phyloP scores from a whole-genome alignment of 2,329 filamentous ascomycete genomes.

The Hortaea sp. region DNA sequence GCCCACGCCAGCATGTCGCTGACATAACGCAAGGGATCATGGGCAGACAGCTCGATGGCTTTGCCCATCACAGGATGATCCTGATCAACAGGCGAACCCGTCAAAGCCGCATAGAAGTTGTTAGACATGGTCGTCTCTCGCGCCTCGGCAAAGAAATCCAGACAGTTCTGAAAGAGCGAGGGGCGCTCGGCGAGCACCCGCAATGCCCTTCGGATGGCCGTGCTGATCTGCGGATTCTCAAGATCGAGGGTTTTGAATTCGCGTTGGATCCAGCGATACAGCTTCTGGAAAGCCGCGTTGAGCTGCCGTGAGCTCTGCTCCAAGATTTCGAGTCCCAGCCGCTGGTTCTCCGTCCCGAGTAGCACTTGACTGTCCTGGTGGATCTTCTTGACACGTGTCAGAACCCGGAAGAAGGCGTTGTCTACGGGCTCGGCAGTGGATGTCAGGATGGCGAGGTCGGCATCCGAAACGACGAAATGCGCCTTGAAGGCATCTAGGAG shows the following conservation, averaged over 20 bases:
- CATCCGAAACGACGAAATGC: conserved; percentile 77
- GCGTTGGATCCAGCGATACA: conserved; percentile 89
- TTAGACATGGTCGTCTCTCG: conserved; percentile 79
- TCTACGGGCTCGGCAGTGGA: conserved; percentile 73
- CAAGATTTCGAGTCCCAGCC: conserved; percentile 79
- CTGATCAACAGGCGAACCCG: conserved; percentile 54
- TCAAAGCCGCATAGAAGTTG: conserved; percentile 79
- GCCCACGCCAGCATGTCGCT: conserved; percentile 98
- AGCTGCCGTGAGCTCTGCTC: conserved; percentile 80
- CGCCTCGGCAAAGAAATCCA: conserved; percentile 87
- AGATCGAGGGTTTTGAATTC: conserved; percentile 88
- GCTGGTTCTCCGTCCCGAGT: conserved; percentile 81
- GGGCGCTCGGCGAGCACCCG: conserved; percentile 83
- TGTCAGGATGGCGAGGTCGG: conserved; percentile 66
- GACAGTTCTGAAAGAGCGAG: conserved; percentile 80
- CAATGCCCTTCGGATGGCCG: conserved; percentile 71
- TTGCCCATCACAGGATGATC: conserved; percentile 50
- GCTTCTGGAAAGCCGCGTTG: conserved; percentile 84
- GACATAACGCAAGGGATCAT: conserved; percentile 83
- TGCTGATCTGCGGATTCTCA: conserved; percentile 86
- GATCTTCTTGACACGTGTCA: conserved; percentile 75
- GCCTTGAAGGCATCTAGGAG: conserved; percentile 66
- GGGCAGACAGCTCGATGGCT: conserved; percentile 86
- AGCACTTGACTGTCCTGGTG: conserved; percentile 81
- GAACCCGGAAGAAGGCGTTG: conserved; percentile 68